A percentile compares a stretch with the other conserved stretches of the same genome.
Conservation (phyloP, 129 eudicot genomes). For the Sambucus nigra region DNA sequence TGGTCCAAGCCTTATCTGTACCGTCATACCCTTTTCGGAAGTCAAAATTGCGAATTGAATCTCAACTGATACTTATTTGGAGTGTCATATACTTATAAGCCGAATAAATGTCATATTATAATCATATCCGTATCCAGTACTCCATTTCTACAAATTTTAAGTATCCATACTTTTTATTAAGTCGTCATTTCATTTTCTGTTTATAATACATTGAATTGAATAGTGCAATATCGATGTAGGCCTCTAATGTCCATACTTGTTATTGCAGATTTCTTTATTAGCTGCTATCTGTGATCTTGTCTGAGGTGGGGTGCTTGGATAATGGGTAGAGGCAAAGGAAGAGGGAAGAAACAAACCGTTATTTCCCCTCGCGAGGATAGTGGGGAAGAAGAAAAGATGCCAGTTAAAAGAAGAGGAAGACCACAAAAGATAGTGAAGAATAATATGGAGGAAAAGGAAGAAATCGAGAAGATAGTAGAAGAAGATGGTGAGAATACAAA, state of each 20-base stretch:
- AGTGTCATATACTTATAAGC: too few relatives aligned
- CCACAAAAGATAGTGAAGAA: slow-evolving; percentile 64
- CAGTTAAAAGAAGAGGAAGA: slow-evolving; percentile 74
- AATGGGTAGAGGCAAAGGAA: slow-evolving; percentile 84
- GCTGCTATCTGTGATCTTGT: slow-evolving; percentile 6
- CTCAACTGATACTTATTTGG: too few relatives aligned
- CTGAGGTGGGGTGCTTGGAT: slow-evolving; percentile 6
- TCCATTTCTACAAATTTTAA: too few relatives aligned
- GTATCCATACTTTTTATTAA: too few relatives aligned
- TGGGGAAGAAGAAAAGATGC: slow-evolving; percentile 74
- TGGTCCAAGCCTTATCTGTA: too few relatives aligned
- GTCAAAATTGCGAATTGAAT: too few relatives aligned
- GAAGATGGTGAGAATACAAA: slow-evolving; percentile 21
- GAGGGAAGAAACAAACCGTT: slow-evolving; percentile 49
- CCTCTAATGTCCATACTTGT: not conserved
- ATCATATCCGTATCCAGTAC: too few relatives aligned
- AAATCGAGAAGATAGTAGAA: slow-evolving; percentile 31
- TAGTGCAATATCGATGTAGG: not conserved
- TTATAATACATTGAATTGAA: not conserved
- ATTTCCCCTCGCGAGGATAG: slow-evolving; percentile 41
- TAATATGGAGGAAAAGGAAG: slow-evolving; percentile 37
- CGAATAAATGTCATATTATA: too few relatives aligned
- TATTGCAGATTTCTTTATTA: slow-evolving; percentile 30
- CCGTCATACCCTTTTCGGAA: too few relatives aligned
- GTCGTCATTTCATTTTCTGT: too few relatives aligned